phyloP scores from a whole-genome alignment of 139 green algal genomes.

The Axilococcus clingmanii region DNA sequence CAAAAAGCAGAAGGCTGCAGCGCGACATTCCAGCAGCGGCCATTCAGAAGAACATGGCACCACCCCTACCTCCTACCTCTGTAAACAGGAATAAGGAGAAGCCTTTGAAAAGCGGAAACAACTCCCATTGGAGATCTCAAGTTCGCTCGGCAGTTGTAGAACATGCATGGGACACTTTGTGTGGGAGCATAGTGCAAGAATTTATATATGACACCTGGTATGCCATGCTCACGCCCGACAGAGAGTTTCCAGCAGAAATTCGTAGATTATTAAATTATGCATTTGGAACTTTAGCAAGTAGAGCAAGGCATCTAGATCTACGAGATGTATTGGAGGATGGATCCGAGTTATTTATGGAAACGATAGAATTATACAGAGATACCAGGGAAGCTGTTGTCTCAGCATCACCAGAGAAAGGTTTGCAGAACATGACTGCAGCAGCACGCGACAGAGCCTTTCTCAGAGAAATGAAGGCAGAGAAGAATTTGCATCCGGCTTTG shows the following conservation, averaged over 20 bases:
- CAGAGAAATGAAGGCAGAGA: constrained; percentile 45
- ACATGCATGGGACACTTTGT: constrained; percentile 51
- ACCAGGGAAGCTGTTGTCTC: not conserved
- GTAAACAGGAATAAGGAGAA: too few species aligned
- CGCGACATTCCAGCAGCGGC: too few species aligned
- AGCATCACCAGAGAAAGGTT: not conserved
- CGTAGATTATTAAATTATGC: constrained; percentile 49
- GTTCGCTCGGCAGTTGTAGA: constrained; percentile 44
- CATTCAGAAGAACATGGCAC: too few species aligned
- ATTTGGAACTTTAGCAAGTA: constrained; percentile 52
- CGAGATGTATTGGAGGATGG: constrained; percentile 46
- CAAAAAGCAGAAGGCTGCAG: too few species aligned
- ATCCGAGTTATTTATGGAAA: constrained; percentile 42
- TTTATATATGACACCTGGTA: constrained; percentile 80
- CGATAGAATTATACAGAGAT: constrained; percentile 17
- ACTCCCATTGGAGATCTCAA: constrained; percentile 35
- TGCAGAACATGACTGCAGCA: not conserved
- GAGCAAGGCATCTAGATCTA: constrained; percentile 39
- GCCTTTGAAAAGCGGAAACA: too few species aligned
- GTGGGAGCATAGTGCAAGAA: constrained; percentile 60
- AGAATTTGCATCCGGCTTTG: constrained; percentile 59
- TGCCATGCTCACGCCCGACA: constrained; percentile 51
- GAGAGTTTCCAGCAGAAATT: constrained; percentile 66
- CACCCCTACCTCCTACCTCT: too few species aligned
- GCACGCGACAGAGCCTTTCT: constrained; percentile 34